These are phyloP conservation scores for Platanthera guangdongensis DNA, from an alignment of 106 monocot genomes.

Conservation along the genomic window DNA sequence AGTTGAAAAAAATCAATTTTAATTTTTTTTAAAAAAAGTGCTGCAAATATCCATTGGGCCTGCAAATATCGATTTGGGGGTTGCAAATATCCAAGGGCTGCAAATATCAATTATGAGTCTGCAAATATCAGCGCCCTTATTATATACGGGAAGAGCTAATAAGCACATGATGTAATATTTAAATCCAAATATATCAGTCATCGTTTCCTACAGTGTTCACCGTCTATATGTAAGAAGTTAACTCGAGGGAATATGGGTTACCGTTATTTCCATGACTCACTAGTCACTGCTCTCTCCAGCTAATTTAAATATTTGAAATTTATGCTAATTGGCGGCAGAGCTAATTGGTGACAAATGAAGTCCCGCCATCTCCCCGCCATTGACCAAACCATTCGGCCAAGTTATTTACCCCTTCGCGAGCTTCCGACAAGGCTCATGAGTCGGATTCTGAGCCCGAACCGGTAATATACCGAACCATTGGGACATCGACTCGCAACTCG, in stretches of 20 bases:
- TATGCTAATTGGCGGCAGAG: neutral
- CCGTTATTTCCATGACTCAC: slow-evolving; percentile 1
- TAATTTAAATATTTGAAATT: slow-evolving; percentile 10
- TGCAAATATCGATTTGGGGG: too few species aligned
- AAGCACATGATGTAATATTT: too few species aligned
- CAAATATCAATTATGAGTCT: too few species aligned
- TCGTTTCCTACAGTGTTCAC: too few species aligned
- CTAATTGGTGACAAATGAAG: neutral
- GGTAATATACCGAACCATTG: neutral
- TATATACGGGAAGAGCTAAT: too few species aligned
- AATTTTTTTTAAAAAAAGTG: too few species aligned
- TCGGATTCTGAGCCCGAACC: neutral
- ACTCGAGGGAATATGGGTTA: neutral
- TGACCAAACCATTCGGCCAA: neutral
- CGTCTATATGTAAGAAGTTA: too few species aligned
- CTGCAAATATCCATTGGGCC: too few species aligned
- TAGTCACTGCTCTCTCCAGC: neutral
- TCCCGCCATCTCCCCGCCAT: neutral
- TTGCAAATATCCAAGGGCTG: too few species aligned
- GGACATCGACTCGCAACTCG: neutral
- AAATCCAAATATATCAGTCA: too few species aligned
- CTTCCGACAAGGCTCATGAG: neutral
- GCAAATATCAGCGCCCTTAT: too few species aligned
- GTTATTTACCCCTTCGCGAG: neutral
- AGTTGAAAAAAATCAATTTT: too few species aligned